A percentile compares a stretch with the other conserved stretches of the same genome.
Conservation (phyloP, 2,329 filamentous ascomycete genomes). For the Beauveria brongniartii region DNA sequence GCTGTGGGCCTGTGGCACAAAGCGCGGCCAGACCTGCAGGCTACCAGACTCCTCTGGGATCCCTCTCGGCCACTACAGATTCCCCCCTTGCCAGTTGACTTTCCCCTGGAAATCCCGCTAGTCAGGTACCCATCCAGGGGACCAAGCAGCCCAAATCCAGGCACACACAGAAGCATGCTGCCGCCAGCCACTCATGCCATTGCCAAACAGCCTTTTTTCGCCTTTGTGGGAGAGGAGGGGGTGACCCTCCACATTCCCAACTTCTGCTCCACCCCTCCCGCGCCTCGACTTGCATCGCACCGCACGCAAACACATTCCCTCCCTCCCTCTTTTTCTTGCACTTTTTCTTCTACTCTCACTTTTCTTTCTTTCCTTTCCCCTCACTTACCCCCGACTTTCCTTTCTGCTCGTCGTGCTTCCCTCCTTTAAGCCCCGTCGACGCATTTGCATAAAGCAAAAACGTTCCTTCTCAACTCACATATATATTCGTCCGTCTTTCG, state of each 20-base stretch:
- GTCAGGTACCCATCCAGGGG: constrained; percentile 1
- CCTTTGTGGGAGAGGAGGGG: too few relatives aligned
- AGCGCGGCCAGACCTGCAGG: too few relatives aligned
- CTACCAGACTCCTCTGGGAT: too few relatives aligned
- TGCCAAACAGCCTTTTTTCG: neutral
- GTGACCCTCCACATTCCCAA: neutral
- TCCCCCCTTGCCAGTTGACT: too few relatives aligned
- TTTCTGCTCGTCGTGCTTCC: neutral
- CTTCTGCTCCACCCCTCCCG: neutral
- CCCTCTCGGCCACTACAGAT: too few relatives aligned
- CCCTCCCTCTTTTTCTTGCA: constrained; percentile 8
- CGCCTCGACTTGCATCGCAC: neutral
- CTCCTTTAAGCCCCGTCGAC: neutral
- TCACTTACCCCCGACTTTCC: neutral
- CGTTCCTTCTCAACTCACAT: neutral
- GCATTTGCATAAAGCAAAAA: neutral
- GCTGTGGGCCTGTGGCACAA: too few relatives aligned
- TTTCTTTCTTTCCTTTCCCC: neutral
- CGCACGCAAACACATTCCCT: neutral
- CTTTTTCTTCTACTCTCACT: constrained; percentile 11
- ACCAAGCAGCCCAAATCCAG: neutral
- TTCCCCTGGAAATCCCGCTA: constrained; percentile 1
- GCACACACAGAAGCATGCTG: neutral
- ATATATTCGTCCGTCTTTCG: neutral
- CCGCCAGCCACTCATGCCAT: neutral